Conservation (phyloP, 495 filamentous ascomycete species). For the Hypoxylon intermedium region DNA sequence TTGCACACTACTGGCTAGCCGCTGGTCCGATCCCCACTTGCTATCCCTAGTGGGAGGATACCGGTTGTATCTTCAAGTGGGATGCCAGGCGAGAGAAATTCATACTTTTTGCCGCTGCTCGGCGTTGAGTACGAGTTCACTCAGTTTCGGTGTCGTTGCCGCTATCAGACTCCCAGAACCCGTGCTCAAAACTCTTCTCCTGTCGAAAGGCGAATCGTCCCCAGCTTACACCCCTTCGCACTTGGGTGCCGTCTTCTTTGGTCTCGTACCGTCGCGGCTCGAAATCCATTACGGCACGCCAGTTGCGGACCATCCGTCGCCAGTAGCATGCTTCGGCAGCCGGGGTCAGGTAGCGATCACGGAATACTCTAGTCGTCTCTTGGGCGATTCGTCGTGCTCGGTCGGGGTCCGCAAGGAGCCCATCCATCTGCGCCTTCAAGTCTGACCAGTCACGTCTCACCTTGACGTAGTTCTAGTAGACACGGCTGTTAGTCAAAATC, state of each 20-base stretch:
- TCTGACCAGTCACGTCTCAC: constrained; percentile 58
- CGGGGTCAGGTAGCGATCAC: constrained; percentile 55
- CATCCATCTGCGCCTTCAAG: constrained; percentile 52
- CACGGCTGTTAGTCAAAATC: neutral
- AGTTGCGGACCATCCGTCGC: constrained; percentile 55
- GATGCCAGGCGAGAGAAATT: neutral
- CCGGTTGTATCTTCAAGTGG: neutral
- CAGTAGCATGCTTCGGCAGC: constrained; percentile 62
- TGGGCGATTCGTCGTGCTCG: constrained; percentile 59
- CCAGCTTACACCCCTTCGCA: constrained; percentile 31
- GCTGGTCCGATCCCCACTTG: neutral
- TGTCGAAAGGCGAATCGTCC: constrained; percentile 33
- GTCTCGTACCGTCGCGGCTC: constrained; percentile 33
- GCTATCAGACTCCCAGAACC: constrained; percentile 30
- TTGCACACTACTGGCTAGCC: neutral
- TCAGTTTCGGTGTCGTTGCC: constrained; percentile 1
- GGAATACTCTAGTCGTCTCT: constrained; percentile 55
- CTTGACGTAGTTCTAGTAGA: constrained; percentile 59
- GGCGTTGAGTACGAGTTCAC: neutral
- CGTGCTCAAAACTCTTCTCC: constrained; percentile 32
- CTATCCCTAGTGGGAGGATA: neutral
- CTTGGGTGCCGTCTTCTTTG: constrained; percentile 22
- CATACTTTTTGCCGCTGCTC: neutral
- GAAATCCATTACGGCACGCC: constrained; percentile 50
- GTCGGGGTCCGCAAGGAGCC: constrained; percentile 48